Conservation (phyloP, 352 stramenopile species). For the Globisporangium rhizosaccharum region DNA sequence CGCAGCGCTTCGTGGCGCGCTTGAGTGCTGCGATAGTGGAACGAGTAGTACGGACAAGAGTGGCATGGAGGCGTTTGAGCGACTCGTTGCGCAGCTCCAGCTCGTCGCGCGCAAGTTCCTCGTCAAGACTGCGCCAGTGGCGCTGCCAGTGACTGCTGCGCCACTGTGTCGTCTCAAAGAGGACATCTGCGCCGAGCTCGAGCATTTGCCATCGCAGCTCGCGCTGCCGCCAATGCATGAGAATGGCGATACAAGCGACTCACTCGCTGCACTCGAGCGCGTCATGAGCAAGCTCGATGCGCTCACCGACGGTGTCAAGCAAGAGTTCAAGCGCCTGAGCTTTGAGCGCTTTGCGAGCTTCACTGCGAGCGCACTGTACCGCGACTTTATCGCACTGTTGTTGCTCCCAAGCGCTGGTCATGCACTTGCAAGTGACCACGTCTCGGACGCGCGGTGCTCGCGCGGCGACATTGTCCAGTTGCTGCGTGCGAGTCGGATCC, state of each 20-base stretch:
- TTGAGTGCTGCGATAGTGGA: background rate
- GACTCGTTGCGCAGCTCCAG: conserved; percentile 14
- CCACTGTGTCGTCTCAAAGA: conserved; percentile 22
- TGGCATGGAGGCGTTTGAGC: background rate
- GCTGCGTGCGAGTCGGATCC: conserved; percentile 36
- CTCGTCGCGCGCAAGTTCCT: conserved; percentile 27
- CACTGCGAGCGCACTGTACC: conserved; percentile 36
- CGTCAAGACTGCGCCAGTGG: conserved; percentile 12
- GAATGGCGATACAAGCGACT: conserved; percentile 5
- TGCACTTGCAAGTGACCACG: background rate
- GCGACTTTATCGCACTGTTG: conserved; percentile 28
- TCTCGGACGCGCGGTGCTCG: background rate
- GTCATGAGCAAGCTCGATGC: conserved; percentile 31
- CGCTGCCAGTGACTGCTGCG: conserved; percentile 16
- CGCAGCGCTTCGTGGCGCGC: conserved; percentile 4
- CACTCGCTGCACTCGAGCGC: conserved; percentile 5
- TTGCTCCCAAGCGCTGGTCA: background rate
- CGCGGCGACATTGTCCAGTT: conserved; percentile 30
- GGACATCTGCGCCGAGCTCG: conserved; percentile 19
- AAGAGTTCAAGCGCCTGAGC: conserved; percentile 43
- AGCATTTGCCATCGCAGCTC: conserved; percentile 3
- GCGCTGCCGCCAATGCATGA: background rate
- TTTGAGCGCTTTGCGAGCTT: conserved; percentile 47
- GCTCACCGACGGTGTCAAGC: conserved; percentile 25
- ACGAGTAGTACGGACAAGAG: no score